Conservation (phyloP, 169 alveolate species). For the Eimeria sp. region DNA sequence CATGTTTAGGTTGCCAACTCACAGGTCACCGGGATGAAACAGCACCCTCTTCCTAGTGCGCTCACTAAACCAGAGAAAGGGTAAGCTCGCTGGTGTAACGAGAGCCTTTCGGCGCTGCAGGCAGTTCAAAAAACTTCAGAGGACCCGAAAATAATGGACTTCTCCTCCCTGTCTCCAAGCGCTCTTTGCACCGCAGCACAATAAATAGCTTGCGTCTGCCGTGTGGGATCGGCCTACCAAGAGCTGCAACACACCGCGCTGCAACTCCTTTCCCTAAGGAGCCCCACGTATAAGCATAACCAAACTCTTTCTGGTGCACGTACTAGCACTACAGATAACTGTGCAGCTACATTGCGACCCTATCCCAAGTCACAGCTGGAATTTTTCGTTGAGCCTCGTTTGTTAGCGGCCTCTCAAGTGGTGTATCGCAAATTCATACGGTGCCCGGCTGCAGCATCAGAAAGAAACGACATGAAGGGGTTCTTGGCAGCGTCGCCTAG, state of each 20-base stretch:
- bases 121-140: not conserved
- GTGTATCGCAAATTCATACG: no score
- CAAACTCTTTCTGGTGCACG: not conserved
- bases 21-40: not conserved
- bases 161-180: not conserved
- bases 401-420: not conserved
- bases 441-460: not conserved
- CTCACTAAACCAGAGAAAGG: not conserved
- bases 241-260: not conserved
- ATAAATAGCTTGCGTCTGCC: not conserved
- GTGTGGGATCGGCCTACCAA: not conserved
- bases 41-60: not conserved
- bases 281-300: no score
- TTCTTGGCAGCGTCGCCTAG: not conserved
- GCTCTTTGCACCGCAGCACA: not conserved
- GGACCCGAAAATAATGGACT: no score
- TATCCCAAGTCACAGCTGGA: no score
- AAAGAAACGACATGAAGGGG: not conserved
- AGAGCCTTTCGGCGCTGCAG: not conserved
- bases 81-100: not conserved
- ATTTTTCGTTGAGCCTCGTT: no score
- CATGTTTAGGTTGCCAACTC: not conserved
- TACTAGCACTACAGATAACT: no score
- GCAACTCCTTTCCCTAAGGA: not conserved
- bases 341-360: no score